Conservation (phyloP, 2,329 filamentous ascomycete species). For the Fusarium tuaranense region DNA sequence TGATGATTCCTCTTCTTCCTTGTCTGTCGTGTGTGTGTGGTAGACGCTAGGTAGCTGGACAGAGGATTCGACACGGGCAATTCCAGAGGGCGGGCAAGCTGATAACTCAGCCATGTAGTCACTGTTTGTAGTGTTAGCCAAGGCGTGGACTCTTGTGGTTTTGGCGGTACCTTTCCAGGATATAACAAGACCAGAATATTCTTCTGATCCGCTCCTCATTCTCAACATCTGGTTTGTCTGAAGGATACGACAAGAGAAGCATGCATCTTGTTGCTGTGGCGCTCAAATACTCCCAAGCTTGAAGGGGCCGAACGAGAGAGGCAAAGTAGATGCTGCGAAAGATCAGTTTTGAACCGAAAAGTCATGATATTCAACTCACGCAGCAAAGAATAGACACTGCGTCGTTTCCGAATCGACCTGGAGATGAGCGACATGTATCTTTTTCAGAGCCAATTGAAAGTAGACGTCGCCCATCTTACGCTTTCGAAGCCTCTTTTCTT, state of each 20-base stretch:
- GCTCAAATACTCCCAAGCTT: conserved; percentile 65
- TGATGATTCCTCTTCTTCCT: conserved; percentile 59
- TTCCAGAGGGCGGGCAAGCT: conserved; percentile 61
- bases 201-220: conserved; percentile 61
- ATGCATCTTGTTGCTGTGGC: conserved; percentile 63
- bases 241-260: conserved; percentile 59
- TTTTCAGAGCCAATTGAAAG: conserved; percentile 60
- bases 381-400: conserved; percentile 63
- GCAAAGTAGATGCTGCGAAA: conserved; percentile 58
- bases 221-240: conserved; percentile 49
- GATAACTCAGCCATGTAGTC: conserved; percentile 66
- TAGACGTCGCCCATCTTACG: conserved; percentile 56
- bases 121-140: conserved; percentile 40
- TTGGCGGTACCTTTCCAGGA: conserved; percentile 59
- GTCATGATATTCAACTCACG: conserved; percentile 47
- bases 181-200: conserved; percentile 68
- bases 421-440: conserved; percentile 59
- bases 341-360: fast-evolving
- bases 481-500: conserved; percentile 46
- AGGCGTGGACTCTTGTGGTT: fast-evolving
- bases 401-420: conserved; percentile 59
- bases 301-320: conserved; percentile 61
- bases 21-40: conserved; percentile 54
- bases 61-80: conserved; percentile 63
- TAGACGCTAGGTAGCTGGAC: conserved; percentile 61